Conservation (phyloP, 78 protist genomes). For the Guillardia theta region DNA sequence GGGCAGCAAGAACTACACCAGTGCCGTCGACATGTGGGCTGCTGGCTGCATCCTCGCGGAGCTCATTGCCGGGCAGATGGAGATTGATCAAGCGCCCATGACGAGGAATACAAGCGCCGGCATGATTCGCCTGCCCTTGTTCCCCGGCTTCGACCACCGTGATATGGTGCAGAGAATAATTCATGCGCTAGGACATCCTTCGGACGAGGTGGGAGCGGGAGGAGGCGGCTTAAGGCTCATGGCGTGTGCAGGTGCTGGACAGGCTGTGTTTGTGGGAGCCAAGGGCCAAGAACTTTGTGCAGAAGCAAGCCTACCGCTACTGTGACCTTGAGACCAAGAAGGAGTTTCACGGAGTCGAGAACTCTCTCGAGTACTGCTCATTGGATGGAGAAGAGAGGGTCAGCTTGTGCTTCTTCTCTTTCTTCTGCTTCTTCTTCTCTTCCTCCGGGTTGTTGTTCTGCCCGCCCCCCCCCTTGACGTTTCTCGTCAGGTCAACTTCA, state of each 20-base stretch:
- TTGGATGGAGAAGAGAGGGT: no score
- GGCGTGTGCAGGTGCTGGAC: neutral
- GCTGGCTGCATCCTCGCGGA: constrained; percentile 16
- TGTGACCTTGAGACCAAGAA: neutral
- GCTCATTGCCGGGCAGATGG: neutral
- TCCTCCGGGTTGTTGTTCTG: no score
- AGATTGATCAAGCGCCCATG: neutral
- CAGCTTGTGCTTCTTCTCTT: no score
- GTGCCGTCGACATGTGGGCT: constrained; percentile 22
- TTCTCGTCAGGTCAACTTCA: neutral
- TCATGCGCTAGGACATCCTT: neutral
- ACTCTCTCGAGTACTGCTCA: no score
- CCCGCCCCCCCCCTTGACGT: no score
- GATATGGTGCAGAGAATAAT: neutral
- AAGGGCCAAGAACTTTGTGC: neutral
- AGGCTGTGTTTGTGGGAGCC: neutral
- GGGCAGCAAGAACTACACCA: constrained; percentile 1
- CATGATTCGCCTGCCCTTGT: neutral
- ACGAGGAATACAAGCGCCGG: neutral
- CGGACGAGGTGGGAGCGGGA: neutral
- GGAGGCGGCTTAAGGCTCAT: neutral
- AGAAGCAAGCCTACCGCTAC: neutral
- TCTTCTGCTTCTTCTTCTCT: no score
- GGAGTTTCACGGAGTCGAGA: neutral
- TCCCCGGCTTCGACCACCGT: neutral